Evolutionary conservation across 805 yeast species (phyloP), one percentile per base, ranked within the genome.

Genomic region (Wickerhamomyces sydowiorum): DNA sequence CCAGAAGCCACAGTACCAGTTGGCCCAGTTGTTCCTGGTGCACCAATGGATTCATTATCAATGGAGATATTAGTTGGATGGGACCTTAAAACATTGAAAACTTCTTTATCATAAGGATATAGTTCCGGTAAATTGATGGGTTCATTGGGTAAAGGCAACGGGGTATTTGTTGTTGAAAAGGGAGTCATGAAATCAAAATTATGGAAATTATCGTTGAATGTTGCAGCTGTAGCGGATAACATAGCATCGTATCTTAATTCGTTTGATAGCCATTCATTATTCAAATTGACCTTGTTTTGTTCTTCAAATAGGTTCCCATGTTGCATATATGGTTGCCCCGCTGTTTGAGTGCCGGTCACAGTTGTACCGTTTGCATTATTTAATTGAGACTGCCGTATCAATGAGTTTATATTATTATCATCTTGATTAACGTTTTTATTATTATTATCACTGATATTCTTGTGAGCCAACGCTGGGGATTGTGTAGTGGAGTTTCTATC

Each of bases 221-320:
- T 60, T 52, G 76, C 61, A 0, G 90, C 89, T 5, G 86, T 82
- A 0, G 89, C 89, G 0, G 89, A 81, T 46, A 83, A 62, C 22
- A 83, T 61, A 0, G 88, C 89, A 51, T 83, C 89, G 48, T 80
- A 87, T 39, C 84, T 58, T 36, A 83, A 65, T 53, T 83, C 90
- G 42, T 75, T 78, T 14, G 88, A 79, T 19, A 83, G 66, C 88
- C 88, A 82, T 49, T 80, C 78, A 42, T 75, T 75, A 40, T 78
- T 82, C 29, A 66, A 65, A 5, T 61, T 15, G 9, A 14, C 5
- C 18, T 21, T 30, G 6, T 42, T 42, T 15, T 43, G 46, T 17
- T 46, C 43, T 20, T 46, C 54, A 41, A 52, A 51, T 22, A 51
- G n/a, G 29, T 45, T 39, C 3, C 45, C 47, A 18, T 40, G 36